These are phyloP conservation scores for Curvularia eragrostidis DNA, from an alignment of 2,329 filamentous ascomycete genomes.

Conservation along the genomic window DNA sequence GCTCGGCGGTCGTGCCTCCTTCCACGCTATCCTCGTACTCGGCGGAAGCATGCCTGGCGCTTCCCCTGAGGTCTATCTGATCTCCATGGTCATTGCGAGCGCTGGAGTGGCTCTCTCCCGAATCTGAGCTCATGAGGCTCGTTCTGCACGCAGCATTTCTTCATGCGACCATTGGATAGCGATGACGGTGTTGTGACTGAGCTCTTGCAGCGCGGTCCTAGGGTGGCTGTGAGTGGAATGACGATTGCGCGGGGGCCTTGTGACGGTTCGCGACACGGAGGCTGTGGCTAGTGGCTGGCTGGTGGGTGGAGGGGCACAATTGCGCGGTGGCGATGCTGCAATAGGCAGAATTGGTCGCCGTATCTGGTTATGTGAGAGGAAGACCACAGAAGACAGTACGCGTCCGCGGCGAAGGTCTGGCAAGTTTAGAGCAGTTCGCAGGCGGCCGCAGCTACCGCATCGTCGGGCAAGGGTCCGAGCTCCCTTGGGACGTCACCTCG, in stretches of 20 bases:
- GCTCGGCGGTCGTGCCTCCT: constrained; percentile 10
- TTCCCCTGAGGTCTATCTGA: constrained; percentile 51
- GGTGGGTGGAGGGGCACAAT: constrained; percentile 6
- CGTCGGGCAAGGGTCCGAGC: constrained; percentile 31
- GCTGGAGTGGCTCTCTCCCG: constrained; percentile 67
- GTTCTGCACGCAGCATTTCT: constrained; percentile 61
- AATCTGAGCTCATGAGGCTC: constrained; percentile 73
- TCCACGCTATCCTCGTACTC: constrained; percentile 4
- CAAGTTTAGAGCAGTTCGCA: constrained; percentile 14
- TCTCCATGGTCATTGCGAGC: constrained; percentile 55
- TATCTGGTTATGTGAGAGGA: background rate
- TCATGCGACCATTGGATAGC: constrained; percentile 36
- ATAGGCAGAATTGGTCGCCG: background rate
- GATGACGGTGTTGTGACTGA: constrained; percentile 4
- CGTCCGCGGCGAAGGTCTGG: background rate
- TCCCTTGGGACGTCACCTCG: constrained; percentile 25
- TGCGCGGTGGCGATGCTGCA: background rate
- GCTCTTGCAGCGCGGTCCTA: constrained; percentile 11
- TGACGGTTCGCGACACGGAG: constrained; percentile 15
- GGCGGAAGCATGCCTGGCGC: background rate
- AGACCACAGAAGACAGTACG: background rate
- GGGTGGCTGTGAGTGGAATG: background rate
- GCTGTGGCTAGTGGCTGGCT: constrained; percentile 16
- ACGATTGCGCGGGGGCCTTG: constrained; percentile 21
- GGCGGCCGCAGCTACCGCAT: constrained; percentile 22